Evolutionary conservation across 2,329 filamentous ascomycete species (phyloP).

Genomic region (Neofusicoccum ribis): DNA sequence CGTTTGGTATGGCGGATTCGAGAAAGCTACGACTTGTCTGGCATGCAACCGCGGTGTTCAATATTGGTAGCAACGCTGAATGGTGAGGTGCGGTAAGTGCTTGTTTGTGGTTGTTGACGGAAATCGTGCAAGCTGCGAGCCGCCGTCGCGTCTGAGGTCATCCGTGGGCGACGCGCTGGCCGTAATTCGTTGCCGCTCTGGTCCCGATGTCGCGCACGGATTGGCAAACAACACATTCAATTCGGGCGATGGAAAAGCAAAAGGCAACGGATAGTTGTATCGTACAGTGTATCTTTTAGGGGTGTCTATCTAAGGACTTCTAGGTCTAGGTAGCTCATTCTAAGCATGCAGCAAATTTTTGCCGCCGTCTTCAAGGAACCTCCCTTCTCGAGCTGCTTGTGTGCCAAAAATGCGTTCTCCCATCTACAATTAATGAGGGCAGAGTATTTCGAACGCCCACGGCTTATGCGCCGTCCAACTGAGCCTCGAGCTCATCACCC

Average conservation of each 20-base stretch:
- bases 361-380: background rate
- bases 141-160: background rate
- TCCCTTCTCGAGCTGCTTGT: background rate
- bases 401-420: background rate
- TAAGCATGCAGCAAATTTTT: background rate
- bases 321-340: slow-evolving; percentile 1
- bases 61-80: background rate
- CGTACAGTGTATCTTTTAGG: background rate
- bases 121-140: background rate
- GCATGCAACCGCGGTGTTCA: no score
- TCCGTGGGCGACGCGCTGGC: background rate
- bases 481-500: slow-evolving; percentile 64
- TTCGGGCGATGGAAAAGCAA: background rate
- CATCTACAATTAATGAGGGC: background rate
- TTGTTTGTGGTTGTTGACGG: background rate
- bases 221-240: no score
- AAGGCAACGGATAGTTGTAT: background rate
- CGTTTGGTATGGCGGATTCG: no score
- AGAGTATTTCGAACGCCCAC: background rate
- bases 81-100: background rate
- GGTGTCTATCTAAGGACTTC: background rate
- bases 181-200: background rate
- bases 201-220: no score
- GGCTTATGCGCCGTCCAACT: slow-evolving; percentile 46
- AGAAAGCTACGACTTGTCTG: no score